A percentile compares a stretch with the other conserved stretches of the same genome.
Evolutionary conservation across 371 early-diverging fungal species (phyloP).

Genomic region (Zychaea mexicana): DNA sequence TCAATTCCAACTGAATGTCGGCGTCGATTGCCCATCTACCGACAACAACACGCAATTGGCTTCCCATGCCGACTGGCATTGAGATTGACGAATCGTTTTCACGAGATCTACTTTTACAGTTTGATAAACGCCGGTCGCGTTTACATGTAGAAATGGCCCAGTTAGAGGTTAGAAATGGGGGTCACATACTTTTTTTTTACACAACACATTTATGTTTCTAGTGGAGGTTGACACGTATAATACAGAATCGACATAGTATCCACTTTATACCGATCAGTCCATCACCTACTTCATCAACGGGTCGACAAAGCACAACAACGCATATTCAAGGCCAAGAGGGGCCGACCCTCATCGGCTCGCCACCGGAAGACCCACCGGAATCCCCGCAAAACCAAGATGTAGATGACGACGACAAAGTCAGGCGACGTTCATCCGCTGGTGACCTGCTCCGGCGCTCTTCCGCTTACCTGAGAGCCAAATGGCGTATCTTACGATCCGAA

Average conservation of each 20-base stretch:
- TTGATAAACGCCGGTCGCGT: conserved; percentile 37
- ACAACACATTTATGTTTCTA: background rate
- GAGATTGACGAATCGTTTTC: conserved; percentile 31
- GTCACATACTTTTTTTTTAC: background rate
- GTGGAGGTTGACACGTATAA: background rate
- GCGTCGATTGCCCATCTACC: conserved; percentile 11
- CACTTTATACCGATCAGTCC: background rate
- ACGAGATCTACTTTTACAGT: conserved; percentile 39
- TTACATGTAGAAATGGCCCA: conserved; percentile 34
- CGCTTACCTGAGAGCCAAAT: conserved; percentile 44
- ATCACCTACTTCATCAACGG: background rate
- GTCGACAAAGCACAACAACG: background rate
- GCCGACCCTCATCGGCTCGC: background rate
- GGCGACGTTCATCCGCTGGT: conserved; percentile 27
- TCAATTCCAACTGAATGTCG: conserved; percentile 6
- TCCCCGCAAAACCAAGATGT: background rate
- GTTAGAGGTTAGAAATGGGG: background rate
- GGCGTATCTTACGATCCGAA: background rate
- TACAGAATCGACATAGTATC: conserved; percentile 7
- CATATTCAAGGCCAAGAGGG: background rate
- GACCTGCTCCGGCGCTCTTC: conserved; percentile 47
- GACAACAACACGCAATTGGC: conserved; percentile 3
- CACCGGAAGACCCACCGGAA: background rate
- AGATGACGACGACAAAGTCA: conserved; percentile 4
- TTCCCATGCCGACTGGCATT: conserved; percentile 14